Percentiles rank a stretch among this genome's conserved stretches.
Conservation (phyloP, 2,329 filamentous ascomycete genomes). For the Diaporthe sp. region DNA sequence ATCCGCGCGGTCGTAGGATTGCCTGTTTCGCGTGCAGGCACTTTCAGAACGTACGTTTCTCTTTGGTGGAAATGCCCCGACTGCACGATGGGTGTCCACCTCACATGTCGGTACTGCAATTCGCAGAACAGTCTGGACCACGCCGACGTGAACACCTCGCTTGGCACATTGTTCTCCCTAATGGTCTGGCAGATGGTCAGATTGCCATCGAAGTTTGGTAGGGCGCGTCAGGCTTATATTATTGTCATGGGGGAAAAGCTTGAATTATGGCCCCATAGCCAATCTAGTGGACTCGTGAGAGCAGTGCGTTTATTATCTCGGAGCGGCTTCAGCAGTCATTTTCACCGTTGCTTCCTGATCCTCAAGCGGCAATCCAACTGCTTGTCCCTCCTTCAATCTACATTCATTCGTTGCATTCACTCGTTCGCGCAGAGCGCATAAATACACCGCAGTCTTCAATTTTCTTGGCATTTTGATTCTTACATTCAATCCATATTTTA, state of each 20-base stretch:
- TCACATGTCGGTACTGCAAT: conserved; percentile 8
- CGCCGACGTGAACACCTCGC: conserved; percentile 8
- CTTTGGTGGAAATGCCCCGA: conserved; percentile 6
- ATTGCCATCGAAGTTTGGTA: not conserved
- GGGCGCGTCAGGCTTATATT: not conserved
- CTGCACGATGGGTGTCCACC: not conserved
- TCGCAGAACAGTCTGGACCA: not conserved
- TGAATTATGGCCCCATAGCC: not conserved
- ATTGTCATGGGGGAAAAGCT: not conserved
- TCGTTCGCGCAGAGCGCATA: not conserved
- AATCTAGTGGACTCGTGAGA: not conserved
- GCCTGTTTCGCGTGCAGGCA: not conserved
- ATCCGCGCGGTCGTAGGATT: not conserved
- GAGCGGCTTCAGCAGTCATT: not conserved
- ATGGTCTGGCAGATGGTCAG: not conserved
- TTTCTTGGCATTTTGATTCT: not conserved
- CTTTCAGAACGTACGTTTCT: not conserved
- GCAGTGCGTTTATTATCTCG: not conserved
- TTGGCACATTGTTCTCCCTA: not conserved
- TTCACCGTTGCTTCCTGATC: not conserved
- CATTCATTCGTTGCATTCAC: not conserved
- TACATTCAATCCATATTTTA: too few relatives aligned
- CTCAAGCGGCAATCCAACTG: not conserved
- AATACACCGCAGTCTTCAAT: not conserved
- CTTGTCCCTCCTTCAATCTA: not conserved